Evolutionary conservation across 2,329 filamentous ascomycete genomes (phyloP).

Genomic region (Ophiostoma perfectum): DNA sequence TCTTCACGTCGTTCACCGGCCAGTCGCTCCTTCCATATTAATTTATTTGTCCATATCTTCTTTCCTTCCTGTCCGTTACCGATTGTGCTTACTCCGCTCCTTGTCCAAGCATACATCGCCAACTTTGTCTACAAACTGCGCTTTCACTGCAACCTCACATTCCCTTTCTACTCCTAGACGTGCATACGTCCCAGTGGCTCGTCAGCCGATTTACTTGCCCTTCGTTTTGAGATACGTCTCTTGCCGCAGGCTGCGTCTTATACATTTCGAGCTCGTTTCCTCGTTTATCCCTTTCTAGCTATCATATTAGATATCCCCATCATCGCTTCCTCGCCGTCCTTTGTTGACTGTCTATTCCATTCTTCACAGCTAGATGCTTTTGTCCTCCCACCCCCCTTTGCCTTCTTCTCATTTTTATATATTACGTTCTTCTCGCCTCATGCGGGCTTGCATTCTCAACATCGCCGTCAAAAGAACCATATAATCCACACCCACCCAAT

Average conservation of each 20-base stretch:
- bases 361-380: background rate
- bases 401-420: slow-evolving; percentile 5
- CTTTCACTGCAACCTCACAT: background rate
- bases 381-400: background rate
- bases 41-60: background rate
- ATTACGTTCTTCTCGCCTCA: background rate
- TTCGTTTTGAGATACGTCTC: background rate
- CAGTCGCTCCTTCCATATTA: slow-evolving; percentile 3
- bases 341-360: background rate
- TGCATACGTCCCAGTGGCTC: background rate
- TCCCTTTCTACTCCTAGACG: background rate
- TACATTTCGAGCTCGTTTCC: background rate
- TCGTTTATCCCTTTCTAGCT: background rate
- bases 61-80: no score
- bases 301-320: background rate
- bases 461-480: slow-evolving; percentile 5
- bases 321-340: no score
- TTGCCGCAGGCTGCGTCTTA: background rate
- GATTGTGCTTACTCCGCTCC: background rate
- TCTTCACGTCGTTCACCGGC: background rate
- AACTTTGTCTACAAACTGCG: background rate
- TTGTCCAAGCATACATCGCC: background rate
- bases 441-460: background rate
- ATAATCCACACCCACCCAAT: background rate
- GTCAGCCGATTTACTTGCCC: background rate